phyloP scores from a whole-genome alignment of 176 grass and related monocot genomes.

The Tillandsia leiboldiana region DNA sequence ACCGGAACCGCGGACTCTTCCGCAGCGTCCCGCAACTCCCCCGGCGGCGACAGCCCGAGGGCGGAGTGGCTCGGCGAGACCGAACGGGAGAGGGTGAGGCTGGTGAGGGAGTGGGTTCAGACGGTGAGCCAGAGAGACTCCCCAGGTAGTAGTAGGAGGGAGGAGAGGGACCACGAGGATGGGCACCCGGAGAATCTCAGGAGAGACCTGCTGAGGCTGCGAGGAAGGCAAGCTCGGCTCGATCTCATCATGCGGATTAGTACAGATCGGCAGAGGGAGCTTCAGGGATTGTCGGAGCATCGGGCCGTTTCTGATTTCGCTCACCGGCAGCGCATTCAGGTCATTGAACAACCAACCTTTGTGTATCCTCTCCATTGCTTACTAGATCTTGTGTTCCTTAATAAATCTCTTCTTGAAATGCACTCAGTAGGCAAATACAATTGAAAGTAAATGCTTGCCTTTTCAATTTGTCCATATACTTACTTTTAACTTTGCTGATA shows the following conservation, averaged over 20 bases:
- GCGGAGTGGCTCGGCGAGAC: constrained; percentile 52
- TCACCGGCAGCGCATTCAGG: constrained; percentile 69
- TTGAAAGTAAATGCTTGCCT: too few relatives aligned
- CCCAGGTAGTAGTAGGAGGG: not conserved
- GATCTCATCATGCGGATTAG: constrained; percentile 38
- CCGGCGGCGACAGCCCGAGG: not conserved
- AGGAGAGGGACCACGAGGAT: not conserved
- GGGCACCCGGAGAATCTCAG: not conserved
- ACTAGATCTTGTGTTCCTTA: not conserved
- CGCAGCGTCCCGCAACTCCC: constrained; percentile 1
- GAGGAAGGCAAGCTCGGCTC: constrained; percentile 15
- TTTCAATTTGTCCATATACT: too few relatives aligned
- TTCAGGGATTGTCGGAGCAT: constrained; percentile 68
- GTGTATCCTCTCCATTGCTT: not conserved
- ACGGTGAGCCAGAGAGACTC: constrained; percentile 27
- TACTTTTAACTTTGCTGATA: too few relatives aligned
- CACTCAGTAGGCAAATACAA: too few relatives aligned
- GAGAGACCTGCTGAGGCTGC: constrained; percentile 7
- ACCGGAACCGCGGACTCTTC: not conserved
- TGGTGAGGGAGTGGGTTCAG: constrained; percentile 50
- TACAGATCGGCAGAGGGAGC: constrained; percentile 69
- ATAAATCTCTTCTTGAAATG: not conserved
- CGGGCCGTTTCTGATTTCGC: constrained; percentile 61
- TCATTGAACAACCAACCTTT: constrained; percentile 6
- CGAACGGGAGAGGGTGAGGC: constrained; percentile 57